phyloP scores from a whole-genome alignment of 345 rosid species.

The Microcos paniculata region DNA sequence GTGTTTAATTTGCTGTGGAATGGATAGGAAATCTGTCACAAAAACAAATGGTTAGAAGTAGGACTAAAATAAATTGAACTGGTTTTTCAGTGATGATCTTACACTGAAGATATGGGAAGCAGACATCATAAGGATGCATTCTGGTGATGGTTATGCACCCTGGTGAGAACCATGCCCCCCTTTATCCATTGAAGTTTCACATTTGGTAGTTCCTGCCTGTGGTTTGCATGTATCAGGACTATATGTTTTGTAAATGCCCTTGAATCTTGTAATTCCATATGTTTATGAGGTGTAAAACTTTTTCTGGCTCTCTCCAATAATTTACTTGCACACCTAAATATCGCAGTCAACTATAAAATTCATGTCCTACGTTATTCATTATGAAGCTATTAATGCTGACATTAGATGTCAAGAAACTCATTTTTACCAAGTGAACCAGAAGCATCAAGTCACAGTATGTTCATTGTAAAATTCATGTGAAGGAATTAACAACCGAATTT shows the following conservation, averaged over 20 bases:
- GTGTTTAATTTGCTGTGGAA: neutral
- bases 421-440: neutral
- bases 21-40: neutral
- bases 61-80: constrained; percentile 18
- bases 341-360: neutral
- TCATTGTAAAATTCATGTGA: neutral
- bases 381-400: neutral
- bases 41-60: no score
- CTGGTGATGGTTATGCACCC: constrained; percentile 67
- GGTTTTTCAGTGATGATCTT: constrained; percentile 86
- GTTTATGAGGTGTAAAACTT: neutral
- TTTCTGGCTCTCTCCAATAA: neutral
- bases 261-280: neutral
- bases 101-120: constrained; percentile 85
- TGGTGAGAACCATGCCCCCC: constrained; percentile 57
- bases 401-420: neutral
- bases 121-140: constrained; percentile 51
- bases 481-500: neutral
- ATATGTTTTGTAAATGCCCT: neutral
- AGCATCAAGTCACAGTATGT: neutral
- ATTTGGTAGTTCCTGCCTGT: constrained; percentile 3
- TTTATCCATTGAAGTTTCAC: constrained; percentile 14
- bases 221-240: neutral
- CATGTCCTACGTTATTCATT: neutral
- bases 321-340: neutral